Evolutionary conservation across 306 rosid genomes (phyloP).

Genomic region (Corylus avellana): DNA sequence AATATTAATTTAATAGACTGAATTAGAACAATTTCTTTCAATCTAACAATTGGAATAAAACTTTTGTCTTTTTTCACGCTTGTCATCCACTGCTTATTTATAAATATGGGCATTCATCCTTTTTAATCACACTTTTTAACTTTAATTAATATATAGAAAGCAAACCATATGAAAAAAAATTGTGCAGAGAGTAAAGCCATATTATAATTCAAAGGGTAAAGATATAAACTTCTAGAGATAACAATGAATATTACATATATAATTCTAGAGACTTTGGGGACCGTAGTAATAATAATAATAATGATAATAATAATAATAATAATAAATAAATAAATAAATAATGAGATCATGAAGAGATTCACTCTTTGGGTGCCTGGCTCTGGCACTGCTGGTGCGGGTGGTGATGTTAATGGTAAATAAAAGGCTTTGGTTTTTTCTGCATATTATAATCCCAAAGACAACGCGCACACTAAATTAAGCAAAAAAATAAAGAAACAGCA

Average conservation of each 20-base stretch:
- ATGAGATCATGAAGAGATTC: not conserved
- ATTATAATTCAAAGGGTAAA: not conserved
- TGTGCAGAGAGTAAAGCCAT: not conserved
- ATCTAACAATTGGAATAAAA: no score
- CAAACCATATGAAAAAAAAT: not conserved
- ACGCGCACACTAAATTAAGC: conserved; percentile 32
- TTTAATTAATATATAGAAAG: not conserved
- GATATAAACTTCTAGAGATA: not conserved
- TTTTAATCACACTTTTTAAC: not conserved
- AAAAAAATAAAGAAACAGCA: conserved; percentile 33
- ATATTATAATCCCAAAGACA: conserved; percentile 27
- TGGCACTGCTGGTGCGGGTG: conserved; percentile 11
- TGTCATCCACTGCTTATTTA: no score
- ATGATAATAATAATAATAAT: not conserved
- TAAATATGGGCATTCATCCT: no score
- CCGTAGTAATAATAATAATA: not conserved
- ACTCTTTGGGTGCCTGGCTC: not conserved
- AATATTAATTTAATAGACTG: no score
- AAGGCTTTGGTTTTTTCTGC: conserved; percentile 8
- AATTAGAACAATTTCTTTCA: no score
- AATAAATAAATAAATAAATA: not conserved
- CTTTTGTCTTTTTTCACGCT: no score
- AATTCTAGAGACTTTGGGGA: not conserved
- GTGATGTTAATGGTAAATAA: conserved; percentile 29
- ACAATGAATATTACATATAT: not conserved